Conservation (phyloP, 768 basidiomycete genomes). For the Amanita subjunquillea region DNA sequence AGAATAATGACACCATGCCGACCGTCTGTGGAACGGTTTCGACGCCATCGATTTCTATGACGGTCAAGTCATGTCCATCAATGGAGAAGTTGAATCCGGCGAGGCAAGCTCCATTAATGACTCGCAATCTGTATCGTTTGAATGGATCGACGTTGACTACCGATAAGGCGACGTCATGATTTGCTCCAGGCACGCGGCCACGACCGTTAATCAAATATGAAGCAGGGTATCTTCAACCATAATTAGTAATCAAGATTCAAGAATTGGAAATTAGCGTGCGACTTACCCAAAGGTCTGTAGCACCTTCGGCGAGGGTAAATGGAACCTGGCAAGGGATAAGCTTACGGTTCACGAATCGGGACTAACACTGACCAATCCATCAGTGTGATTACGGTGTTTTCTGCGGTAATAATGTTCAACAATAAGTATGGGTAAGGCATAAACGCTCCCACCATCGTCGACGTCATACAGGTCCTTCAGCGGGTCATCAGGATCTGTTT, state of each 20-base stretch:
- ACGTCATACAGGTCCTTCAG: conserved; percentile 19
- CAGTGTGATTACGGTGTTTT: conserved; percentile 15
- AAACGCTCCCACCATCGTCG: conserved; percentile 26
- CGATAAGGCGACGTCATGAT: conserved; percentile 15
- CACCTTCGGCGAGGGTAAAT: conserved; percentile 1
- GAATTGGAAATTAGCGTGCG: background rate
- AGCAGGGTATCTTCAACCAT: background rate
- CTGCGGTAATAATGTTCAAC: background rate
- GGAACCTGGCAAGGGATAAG: conserved; percentile 4
- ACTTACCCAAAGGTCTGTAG: background rate
- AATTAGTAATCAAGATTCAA: background rate
- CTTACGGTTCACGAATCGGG: background rate
- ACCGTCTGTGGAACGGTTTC: conserved; percentile 32
- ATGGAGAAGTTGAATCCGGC: conserved; percentile 32
- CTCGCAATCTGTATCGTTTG: conserved; percentile 26
- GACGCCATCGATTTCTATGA: conserved; percentile 43
- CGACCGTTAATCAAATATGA: conserved; percentile 25
- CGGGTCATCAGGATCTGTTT: conserved; percentile 16
- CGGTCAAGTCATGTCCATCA: conserved; percentile 34
- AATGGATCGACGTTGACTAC: conserved; percentile 22
- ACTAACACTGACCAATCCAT: conserved; percentile 16
- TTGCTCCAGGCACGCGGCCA: conserved; percentile 19
- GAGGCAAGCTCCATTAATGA: conserved; percentile 24
- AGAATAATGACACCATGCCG: conserved; percentile 29
- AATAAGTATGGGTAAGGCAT: conserved; percentile 9